A percentile compares a stretch with the other conserved stretches of the same genome.
Conservation (phyloP, 768 basidiomycete genomes). For the Steccherinum ochraceum region DNA sequence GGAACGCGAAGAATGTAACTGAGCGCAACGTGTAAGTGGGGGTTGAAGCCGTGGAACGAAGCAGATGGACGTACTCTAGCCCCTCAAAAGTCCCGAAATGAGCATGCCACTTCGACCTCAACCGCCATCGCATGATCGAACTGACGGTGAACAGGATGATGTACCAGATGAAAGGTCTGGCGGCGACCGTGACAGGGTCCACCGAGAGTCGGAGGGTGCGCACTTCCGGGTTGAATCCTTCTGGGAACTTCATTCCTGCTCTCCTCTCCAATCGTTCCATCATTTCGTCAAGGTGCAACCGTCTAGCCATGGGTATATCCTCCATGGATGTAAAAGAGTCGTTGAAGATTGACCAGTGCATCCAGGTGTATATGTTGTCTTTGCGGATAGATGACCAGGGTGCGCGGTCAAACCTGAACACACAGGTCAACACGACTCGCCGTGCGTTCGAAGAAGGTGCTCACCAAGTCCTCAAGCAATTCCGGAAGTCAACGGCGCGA, state of each 20-base stretch:
- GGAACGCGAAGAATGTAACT: constrained; percentile 78
- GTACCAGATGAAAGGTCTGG: constrained; percentile 68
- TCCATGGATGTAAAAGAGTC: constrained; percentile 49
- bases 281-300: constrained; percentile 49
- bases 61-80: constrained; percentile 59
- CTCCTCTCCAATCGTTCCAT: constrained; percentile 65
- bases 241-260: constrained; percentile 56
- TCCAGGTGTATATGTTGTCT: constrained; percentile 63
- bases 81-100: constrained; percentile 46
- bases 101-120: constrained; percentile 36
- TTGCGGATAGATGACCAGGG: constrained; percentile 68
- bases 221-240: constrained; percentile 47
- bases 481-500: constrained; percentile 68
- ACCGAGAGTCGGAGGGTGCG: constrained; percentile 65
- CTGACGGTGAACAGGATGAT: constrained; percentile 43
- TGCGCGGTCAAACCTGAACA: constrained; percentile 62
- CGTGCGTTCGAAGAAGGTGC: constrained; percentile 2
- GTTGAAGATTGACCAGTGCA: constrained; percentile 82
- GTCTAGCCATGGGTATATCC: constrained; percentile 38
- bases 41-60: not conserved
- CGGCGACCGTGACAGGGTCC: constrained; percentile 64
- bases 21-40: not conserved
- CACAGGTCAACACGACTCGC: not conserved
- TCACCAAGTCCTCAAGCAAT: constrained; percentile 53
- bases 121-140: constrained; percentile 36